phyloP scores from a whole-genome alignment of 495 filamentous ascomycete genomes.

The Astrothelium subdiscretum region DNA sequence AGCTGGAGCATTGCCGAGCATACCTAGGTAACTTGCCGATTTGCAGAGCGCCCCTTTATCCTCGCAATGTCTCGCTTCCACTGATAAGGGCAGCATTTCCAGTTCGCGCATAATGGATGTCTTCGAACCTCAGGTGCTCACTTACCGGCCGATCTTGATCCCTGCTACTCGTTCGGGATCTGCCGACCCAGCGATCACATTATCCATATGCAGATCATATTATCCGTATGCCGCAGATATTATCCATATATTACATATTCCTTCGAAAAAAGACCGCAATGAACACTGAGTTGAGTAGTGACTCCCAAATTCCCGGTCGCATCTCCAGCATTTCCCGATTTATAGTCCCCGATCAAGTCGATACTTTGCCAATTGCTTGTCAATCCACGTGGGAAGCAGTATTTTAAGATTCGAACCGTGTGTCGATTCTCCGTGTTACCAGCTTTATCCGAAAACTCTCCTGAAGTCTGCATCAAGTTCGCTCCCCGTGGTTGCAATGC shows the following conservation, averaged over 20 bases:
- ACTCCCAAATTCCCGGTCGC: background rate
- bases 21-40: background rate
- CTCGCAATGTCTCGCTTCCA: background rate
- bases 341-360: background rate
- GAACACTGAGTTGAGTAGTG: no score
- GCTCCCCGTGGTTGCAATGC: background rate
- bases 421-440: background rate
- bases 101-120: background rate
- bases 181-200: background rate
- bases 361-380: background rate
- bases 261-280: background rate
- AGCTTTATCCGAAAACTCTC: background rate
- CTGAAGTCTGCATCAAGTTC: background rate
- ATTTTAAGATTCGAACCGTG: background rate
- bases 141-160: no score
- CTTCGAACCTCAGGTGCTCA: background rate
- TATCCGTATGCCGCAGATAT: no score
- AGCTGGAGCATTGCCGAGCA: background rate
- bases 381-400: background rate
- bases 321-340: conserved; percentile 3
- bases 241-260: background rate
- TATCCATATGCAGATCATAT: no score
- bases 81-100: background rate
- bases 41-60: background rate
- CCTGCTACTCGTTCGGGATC: background rate